Evolutionary conservation across 176 grass and related monocot species (phyloP).

Genomic region (Musa troglodytarum): DNA sequence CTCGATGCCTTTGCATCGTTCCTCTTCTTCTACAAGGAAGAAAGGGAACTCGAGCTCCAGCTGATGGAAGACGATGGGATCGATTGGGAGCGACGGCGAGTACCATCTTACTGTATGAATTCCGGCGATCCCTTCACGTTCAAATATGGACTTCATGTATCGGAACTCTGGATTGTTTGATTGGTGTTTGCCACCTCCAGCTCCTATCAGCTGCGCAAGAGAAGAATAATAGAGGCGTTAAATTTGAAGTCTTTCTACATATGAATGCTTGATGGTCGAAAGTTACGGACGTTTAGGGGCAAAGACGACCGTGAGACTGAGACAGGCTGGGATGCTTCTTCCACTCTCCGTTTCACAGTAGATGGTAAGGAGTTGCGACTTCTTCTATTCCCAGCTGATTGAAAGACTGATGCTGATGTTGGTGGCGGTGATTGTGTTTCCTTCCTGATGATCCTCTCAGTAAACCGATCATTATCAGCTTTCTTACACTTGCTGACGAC

Average conservation of each 20-base stretch:
- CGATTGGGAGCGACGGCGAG: slow-evolving; percentile 24
- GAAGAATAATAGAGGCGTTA: not conserved
- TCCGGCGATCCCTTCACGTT: slow-evolving; percentile 43
- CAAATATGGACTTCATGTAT: slow-evolving; percentile 46
- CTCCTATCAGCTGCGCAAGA: not conserved
- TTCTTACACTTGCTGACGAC: not conserved
- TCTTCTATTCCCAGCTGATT: not conserved
- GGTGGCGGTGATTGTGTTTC: not conserved
- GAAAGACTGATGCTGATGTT: not conserved
- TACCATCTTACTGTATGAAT: not conserved
- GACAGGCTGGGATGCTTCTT: too few species aligned
- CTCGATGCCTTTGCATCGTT: not conserved
- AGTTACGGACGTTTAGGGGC: too few species aligned
- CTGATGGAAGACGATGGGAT: slow-evolving; percentile 71
- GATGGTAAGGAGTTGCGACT: too few species aligned
- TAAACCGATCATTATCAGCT: not conserved
- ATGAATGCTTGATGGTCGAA: too few species aligned
- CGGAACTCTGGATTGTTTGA: slow-evolving; percentile 45
- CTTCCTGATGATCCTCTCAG: slow-evolving; percentile 1
- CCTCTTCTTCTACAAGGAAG: not conserved
- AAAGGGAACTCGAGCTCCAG: slow-evolving; percentile 54
- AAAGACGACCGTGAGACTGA: too few species aligned
- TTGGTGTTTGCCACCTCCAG: slow-evolving; percentile 18
- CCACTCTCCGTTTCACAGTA: too few species aligned
- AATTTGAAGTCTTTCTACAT: not conserved